A percentile compares a stretch with the other conserved stretches of the same genome.
Evolutionary conservation across 1,284 basidiomycete species (phyloP).

Genomic region (Leccinum ponderosum): DNA sequence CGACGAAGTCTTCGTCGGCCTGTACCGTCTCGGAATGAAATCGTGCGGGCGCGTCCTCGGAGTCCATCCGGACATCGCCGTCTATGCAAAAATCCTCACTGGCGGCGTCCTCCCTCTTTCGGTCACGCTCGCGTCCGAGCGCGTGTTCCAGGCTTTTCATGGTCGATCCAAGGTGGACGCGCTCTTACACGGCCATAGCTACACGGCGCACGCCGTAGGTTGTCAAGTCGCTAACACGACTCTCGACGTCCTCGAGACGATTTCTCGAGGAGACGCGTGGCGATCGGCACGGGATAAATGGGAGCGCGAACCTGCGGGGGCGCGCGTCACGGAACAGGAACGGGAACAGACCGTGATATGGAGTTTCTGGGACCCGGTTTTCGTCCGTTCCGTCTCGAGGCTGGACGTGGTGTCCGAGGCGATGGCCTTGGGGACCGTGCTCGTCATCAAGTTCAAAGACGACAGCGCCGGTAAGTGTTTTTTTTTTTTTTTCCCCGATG

Average conservation of each 20-base stretch:
- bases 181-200: slow-evolving; percentile 93
- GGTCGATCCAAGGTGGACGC: slow-evolving; percentile 81
- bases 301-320: slow-evolving; percentile 15
- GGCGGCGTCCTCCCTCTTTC: slow-evolving; percentile 91
- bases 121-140: slow-evolving; percentile 78
- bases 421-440: slow-evolving; percentile 89
- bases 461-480: slow-evolving; percentile 49
- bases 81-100: slow-evolving; percentile 93
- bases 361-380: slow-evolving; percentile 87
- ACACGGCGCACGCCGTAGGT: slow-evolving; percentile 90
- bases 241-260: slow-evolving; percentile 62
- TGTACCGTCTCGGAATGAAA: slow-evolving; percentile 82
- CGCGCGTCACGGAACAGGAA: not conserved
- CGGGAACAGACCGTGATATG: slow-evolving; percentile 44
- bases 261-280: slow-evolving; percentile 49
- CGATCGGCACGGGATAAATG: slow-evolving; percentile 33
- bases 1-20: slow-evolving; percentile 95
- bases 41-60: slow-evolving; percentile 70
- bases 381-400: slow-evolving; percentile 66
- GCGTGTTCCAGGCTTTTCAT: slow-evolving; percentile 82
- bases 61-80: slow-evolving; percentile 81
- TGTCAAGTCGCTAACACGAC: slow-evolving; percentile 90
- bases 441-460: slow-evolving; percentile 73
- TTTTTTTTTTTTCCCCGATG: not conserved
- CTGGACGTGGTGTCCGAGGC: slow-evolving; percentile 64